Conservation (phyloP, 345 rosid species). For the Gossypium herbaceum region DNA sequence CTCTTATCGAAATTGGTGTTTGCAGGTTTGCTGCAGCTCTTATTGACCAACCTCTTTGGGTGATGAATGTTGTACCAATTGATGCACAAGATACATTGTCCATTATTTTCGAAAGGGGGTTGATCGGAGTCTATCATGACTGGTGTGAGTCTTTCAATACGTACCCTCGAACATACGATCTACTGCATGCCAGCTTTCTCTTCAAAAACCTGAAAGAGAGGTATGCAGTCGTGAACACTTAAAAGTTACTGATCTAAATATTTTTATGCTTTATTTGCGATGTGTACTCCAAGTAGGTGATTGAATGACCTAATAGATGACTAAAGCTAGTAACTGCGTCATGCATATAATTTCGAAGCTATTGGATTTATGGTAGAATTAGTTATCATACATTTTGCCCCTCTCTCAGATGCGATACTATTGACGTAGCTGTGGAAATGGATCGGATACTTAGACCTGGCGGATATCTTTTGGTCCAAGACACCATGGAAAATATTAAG, state of each 20-base stretch:
- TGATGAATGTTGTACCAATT: constrained; percentile 79
- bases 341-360: background rate
- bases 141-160: constrained; percentile 90
- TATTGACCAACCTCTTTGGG: constrained; percentile 66
- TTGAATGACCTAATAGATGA: background rate
- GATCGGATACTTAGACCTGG: constrained; percentile 83
- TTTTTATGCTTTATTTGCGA: background rate
- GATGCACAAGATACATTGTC: constrained; percentile 60
- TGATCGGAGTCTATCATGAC: constrained; percentile 82
- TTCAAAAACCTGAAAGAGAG: constrained; percentile 47
- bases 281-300: background rate
- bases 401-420: constrained; percentile 55
- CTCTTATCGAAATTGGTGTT: background rate
- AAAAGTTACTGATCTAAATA: background rate
- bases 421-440: constrained; percentile 58
- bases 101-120: constrained; percentile 67
- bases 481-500: constrained; percentile 47
- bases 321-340: background rate
- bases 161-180: constrained; percentile 83
- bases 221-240: constrained; percentile 23
- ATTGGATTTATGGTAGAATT: background rate
- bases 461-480: constrained; percentile 75
- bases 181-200: constrained; percentile 73
- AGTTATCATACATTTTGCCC: constrained; percentile 9
- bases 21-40: constrained; percentile 86